Percentiles rank a stretch among this genome's conserved stretches.
phyloP scores from a whole-genome alignment of 1,284 basidiomycete species.

The Fomitiporia mediterranea region DNA sequence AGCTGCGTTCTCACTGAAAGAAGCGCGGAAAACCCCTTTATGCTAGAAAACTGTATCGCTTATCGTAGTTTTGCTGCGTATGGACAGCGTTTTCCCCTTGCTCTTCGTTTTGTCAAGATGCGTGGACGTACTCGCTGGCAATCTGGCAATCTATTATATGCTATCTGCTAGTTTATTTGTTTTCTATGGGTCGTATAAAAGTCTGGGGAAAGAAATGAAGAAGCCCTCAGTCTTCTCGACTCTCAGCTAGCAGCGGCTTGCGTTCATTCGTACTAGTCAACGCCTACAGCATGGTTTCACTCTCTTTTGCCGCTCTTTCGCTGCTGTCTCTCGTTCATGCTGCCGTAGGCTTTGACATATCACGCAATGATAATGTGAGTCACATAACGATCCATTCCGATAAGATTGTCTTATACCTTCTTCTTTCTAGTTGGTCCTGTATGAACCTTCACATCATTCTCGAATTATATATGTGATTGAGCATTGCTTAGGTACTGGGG shows the following conservation, averaged over 20 bases:
- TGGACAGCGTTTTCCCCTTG: background rate
- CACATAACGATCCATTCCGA: too few relatives aligned
- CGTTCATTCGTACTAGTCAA: background rate
- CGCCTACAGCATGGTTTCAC: background rate
- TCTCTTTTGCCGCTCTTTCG: background rate
- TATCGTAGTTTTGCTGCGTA: background rate
- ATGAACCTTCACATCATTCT: background rate
- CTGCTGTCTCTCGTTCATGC: background rate
- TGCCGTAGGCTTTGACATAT: constrained; percentile 25
- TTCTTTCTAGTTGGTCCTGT: constrained; percentile 2
- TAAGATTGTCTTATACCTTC: background rate
- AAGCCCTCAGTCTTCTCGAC: background rate
- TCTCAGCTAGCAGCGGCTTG: background rate
- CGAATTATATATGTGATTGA: too few relatives aligned
- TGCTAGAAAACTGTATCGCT: background rate
- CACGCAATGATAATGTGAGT: constrained; percentile 29
- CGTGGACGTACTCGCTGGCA: background rate
- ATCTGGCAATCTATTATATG: too few relatives aligned
- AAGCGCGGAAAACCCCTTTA: background rate
- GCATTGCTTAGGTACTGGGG: constrained; percentile 33
- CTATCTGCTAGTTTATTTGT: too few relatives aligned
- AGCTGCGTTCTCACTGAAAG: too few relatives aligned
- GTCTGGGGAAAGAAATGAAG: background rate
- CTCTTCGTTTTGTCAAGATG: background rate
- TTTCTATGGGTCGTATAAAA: background rate